phyloP scores from a whole-genome alignment of 2,329 filamentous ascomycete genomes.

The Diaporthe sp. region DNA sequence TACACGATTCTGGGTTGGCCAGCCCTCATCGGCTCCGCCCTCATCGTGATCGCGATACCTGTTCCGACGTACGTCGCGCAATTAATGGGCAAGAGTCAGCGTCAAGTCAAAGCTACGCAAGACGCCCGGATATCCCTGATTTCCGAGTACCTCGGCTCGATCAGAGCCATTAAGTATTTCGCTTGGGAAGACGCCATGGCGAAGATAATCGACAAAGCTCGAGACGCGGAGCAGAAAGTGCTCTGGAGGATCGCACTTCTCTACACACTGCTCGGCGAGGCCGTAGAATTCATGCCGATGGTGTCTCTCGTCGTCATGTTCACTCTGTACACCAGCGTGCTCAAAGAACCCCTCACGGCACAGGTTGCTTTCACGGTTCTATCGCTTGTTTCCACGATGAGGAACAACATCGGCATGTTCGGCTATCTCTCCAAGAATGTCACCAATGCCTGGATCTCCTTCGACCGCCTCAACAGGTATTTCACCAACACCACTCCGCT shows the following conservation, averaged over 20 bases:
- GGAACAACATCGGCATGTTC: conserved; percentile 65
- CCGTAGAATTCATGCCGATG: conserved; percentile 66
- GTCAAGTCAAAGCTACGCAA: conserved; percentile 66
- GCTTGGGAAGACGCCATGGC: conserved; percentile 70
- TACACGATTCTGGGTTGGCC: conserved; percentile 70
- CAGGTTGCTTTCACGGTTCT: conserved; percentile 71
- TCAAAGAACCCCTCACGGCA: conserved; percentile 63
- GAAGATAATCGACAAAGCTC: conserved; percentile 63
- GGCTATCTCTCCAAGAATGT: conserved; percentile 59
- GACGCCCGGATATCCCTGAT: conserved; percentile 70
- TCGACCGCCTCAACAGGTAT: conserved; percentile 67
- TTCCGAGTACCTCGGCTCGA: conserved; percentile 70
- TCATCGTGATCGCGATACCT: conserved; percentile 63
- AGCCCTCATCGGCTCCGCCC: conserved; percentile 64
- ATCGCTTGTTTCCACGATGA: conserved; percentile 65
- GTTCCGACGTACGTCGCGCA: conserved; percentile 64
- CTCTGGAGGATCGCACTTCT: conserved; percentile 67
- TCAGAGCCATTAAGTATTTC: conserved; percentile 72
- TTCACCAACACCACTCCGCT: conserved; percentile 65
- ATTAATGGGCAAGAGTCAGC: conserved; percentile 64
- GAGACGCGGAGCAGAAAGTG: conserved; percentile 65
- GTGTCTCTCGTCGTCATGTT: conserved; percentile 68
- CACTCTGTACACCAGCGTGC: conserved; percentile 62
- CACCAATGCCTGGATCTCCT: conserved; percentile 60
- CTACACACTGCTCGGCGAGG: conserved; percentile 60